Base-by-base conservation (phyloP, 108 stramenopile genomes). In the Schizochytrium sp. region DNA sequence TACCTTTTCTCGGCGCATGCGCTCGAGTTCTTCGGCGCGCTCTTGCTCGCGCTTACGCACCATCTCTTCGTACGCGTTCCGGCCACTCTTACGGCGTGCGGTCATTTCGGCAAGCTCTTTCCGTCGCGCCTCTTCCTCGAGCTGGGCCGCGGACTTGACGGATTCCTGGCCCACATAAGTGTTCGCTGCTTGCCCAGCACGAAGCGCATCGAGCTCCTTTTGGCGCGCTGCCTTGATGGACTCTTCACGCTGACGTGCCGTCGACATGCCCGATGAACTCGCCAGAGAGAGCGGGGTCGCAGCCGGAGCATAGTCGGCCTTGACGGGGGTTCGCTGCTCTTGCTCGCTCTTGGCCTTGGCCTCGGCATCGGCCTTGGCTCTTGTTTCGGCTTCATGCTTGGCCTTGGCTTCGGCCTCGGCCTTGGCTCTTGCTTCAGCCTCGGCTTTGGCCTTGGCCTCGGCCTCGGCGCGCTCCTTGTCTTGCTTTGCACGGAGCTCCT, bases 201-300 rank as follows among this genome's bases (percentile, higher is more conserved):
- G 45, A 6, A 83, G 76, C n/a, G 76, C 76, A 14, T 83, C 76
- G 48, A 83, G 76, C 76, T 83, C 76, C 76, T 83, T 47, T 23
- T 53, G 45, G 19, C 76, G 45, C 18, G 19, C 48, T 12, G 76
- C 76, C 28, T 69, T 69, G 41, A 69, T 69, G 10, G 12, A 10
- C 34, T 69, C 63, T 23, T 69, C 63, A 12, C 25, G n/a, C 48
- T 53, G 48, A 16, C 76, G 45, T 12, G 76, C 45, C n/a, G 76
- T 28, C 45, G 76, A 83, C 51, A 53, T 57, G 55, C 55, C 23
- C 51, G 76, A 53, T 16, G 76, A 83, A 16, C 76, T 53, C 4
- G 45, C n/a, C 43, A 53, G n/a, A 12, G 51, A 72, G 29, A 25
- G 16, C 72, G 72, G 21, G 16, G 72, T 18, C 16, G 28, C 19